Conservation (phyloP, 1,284 basidiomycete species). For the Sutorius eximius region DNA sequence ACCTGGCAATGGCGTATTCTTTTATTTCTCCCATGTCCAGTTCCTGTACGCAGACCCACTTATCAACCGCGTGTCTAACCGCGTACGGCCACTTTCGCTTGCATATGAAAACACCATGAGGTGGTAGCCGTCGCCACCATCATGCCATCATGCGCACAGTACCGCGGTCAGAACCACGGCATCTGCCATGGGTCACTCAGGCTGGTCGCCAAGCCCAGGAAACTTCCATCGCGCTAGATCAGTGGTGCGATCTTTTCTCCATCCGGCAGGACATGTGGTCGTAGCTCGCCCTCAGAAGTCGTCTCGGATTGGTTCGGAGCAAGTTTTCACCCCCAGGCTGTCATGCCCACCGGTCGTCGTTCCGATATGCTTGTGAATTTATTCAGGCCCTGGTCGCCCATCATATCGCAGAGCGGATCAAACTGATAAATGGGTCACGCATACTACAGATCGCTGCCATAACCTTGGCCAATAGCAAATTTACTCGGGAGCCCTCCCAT, state of each 20-base stretch:
- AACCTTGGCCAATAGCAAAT: slow-evolving; percentile 27
- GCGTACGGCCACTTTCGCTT: neutral
- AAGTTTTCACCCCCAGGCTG: neutral
- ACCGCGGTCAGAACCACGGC: neutral
- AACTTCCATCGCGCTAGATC: neutral
- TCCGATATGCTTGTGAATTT: neutral
- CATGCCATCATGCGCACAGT: neutral
- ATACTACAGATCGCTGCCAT: slow-evolving; percentile 10
- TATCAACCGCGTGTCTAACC: too few relatives aligned
- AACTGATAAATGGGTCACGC: slow-evolving; percentile 8
- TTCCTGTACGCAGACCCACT: neutral
- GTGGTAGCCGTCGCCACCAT: neutral
- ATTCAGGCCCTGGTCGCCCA: neutral
- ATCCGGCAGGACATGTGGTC: neutral
- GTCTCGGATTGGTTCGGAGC: neutral
- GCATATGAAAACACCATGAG: neutral
- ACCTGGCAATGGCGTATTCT: neutral
- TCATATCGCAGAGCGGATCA: slow-evolving; percentile 1
- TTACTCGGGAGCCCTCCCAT: slow-evolving; percentile 15
- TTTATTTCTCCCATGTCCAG: neutral
- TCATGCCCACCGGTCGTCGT: neutral
- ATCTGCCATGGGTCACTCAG: neutral
- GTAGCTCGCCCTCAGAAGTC: neutral
- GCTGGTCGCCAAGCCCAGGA: neutral
- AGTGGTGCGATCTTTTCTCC: neutral